phyloP scores from a whole-genome alignment of 768 basidiomycete genomes.

The Podaxis pistillaris region DNA sequence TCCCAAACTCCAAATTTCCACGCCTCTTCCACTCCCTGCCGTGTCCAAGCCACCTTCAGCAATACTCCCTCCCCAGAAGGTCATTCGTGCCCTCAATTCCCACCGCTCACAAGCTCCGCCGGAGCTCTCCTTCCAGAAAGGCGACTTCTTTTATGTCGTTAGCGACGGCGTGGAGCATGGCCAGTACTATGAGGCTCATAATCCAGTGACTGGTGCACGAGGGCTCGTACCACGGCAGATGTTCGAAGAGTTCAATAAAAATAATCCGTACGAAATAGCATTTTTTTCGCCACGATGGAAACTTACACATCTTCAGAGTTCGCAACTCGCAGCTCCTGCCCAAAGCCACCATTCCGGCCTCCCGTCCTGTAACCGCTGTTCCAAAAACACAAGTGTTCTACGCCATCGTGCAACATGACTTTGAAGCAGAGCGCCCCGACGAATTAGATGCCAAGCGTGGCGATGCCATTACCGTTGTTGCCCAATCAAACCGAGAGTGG shows the following conservation, averaged over 20 bases:
- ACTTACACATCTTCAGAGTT: conserved; percentile 26
- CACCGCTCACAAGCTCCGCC: conserved; percentile 74
- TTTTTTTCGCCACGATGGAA: conserved; percentile 12
- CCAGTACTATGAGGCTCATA: conserved; percentile 91
- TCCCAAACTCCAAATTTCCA: conserved; percentile 64
- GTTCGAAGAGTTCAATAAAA: conserved; percentile 92
- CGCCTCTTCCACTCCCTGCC: conserved; percentile 62
- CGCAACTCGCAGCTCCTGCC: conserved; percentile 43
- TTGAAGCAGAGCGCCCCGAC: conserved; percentile 91
- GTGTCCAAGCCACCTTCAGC: conserved; percentile 70
- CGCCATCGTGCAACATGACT: conserved; percentile 95
- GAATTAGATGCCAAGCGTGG: conserved; percentile 94
- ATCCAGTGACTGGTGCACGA: conserved; percentile 86
- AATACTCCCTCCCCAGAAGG: conserved; percentile 87
- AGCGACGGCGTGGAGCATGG: conserved; percentile 59
- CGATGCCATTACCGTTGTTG: conserved; percentile 94
- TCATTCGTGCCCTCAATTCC: conserved; percentile 78
- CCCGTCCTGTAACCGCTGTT: conserved; percentile 21
- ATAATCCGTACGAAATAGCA: conserved; percentile 49
- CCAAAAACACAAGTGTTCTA: conserved; percentile 72
- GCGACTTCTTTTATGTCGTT: conserved; percentile 97
- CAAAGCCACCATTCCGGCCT: conserved; percentile 14
- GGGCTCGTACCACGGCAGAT: conserved; percentile 84
- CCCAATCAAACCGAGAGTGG: conserved; percentile 99
- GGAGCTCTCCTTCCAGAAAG: conserved; percentile 87